phyloP scores from a whole-genome alignment of 192 early-diverging fungal genomes.

The Diversispora eburnea region DNA sequence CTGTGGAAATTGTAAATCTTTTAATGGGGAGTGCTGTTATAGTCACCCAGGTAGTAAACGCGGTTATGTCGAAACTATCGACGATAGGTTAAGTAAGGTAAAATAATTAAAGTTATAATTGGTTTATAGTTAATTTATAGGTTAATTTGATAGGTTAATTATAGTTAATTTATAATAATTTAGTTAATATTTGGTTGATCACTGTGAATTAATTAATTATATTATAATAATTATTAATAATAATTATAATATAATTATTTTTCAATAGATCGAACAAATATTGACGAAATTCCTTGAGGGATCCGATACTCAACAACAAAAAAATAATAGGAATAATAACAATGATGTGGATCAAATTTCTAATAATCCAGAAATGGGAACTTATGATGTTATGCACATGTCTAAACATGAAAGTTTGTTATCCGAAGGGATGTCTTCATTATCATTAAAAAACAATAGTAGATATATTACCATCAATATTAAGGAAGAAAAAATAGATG shows the following conservation, averaged over 20 bases:
- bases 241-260: neutral
- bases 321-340: neutral
- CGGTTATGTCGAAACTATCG: conserved; percentile 71
- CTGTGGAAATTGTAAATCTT: conserved; percentile 61
- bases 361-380: neutral
- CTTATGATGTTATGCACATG: conserved; percentile 12
- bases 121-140: neutral
- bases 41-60: conserved; percentile 66
- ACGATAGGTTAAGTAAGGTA: conserved; percentile 53
- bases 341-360: neutral
- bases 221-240: neutral
- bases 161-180: no score
- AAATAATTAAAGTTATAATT: no score
- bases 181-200: no score
- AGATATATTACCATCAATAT: neutral
- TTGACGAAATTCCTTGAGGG: conserved; percentile 21
- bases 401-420: neutral
- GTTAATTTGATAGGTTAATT: no score
- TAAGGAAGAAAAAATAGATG: neutral
- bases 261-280: conserved; percentile 19
- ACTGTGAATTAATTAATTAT: neutral
- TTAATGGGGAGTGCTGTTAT: conserved; percentile 57
- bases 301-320: conserved; percentile 11
- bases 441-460: neutral
- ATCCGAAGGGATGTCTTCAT: neutral